These are phyloP conservation scores for Sphagnurus paluster DNA, from an alignment of 1,284 basidiomycete genomes.

Conservation along the genomic window DNA sequence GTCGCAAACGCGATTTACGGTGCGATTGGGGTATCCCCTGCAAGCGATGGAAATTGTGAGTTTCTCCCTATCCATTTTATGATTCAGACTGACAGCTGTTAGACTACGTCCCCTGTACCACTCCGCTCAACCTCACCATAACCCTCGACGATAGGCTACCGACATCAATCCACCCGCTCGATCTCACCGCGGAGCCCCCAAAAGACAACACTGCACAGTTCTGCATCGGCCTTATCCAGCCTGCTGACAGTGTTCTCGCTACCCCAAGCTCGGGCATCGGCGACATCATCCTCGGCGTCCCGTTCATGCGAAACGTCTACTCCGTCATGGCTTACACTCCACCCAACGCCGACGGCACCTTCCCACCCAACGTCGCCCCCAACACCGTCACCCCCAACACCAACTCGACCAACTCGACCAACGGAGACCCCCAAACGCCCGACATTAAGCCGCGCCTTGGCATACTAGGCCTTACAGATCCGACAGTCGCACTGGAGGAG, in stretches of 20 bases:
- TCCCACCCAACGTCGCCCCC: too few species aligned
- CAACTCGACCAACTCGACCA: neutral
- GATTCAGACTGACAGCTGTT: neutral
- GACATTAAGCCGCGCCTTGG: conserved; percentile 51
- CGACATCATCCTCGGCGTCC: conserved; percentile 73
- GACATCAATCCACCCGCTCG: conserved; percentile 69
- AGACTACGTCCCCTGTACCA: conserved; percentile 73
- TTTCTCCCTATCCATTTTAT: conserved; percentile 11
- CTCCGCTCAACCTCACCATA: conserved; percentile 68
- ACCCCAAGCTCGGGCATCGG: conserved; percentile 36
- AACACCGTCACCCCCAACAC: conserved; percentile 13
- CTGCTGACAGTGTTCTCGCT: conserved; percentile 42
- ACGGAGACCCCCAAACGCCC: neutral
- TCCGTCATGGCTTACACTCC: conserved; percentile 66
- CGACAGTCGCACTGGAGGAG: conserved; percentile 55
- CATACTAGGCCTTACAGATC: conserved; percentile 58
- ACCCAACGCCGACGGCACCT: conserved; percentile 45
- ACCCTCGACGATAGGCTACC: conserved; percentile 55
- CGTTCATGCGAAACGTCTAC: conserved; percentile 73
- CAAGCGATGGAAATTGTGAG: conserved; percentile 63
- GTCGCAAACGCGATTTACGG: conserved; percentile 80
- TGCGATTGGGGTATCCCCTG: conserved; percentile 62
- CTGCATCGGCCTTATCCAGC: conserved; percentile 69
- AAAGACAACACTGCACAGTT: conserved; percentile 40
- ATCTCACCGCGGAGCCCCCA: conserved; percentile 50